Conservation (phyloP, 2,329 filamentous ascomycete species). For the Aspergillus bombycis region DNA sequence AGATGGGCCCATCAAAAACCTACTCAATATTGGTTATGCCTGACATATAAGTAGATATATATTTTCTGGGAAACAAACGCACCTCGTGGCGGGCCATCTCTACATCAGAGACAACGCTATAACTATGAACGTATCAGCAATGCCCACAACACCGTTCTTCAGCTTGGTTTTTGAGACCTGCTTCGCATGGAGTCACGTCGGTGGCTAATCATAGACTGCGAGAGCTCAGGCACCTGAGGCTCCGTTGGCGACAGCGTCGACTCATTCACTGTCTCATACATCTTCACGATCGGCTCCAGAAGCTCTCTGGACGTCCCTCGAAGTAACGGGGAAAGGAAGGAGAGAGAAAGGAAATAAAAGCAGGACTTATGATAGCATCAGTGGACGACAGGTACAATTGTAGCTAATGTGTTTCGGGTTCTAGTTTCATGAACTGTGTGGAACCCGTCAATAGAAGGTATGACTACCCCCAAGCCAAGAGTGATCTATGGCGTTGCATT, state of each 20-base stretch:
- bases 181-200: constrained; percentile 45
- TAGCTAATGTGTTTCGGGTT: not conserved
- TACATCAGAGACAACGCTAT: constrained; percentile 90
- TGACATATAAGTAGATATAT: constrained; percentile 1
- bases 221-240: constrained; percentile 24
- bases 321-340: not conserved
- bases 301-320: not conserved
- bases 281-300: not conserved
- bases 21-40: constrained; percentile 30
- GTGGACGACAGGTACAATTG: not conserved
- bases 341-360: not conserved
- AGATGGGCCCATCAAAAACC: constrained; percentile 89
- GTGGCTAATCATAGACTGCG: constrained; percentile 24
- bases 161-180: constrained; percentile 32
- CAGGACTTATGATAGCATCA: not conserved
- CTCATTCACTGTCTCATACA: constrained; percentile 31
- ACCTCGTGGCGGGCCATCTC: constrained; percentile 98
- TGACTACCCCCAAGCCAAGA: not conserved
- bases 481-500: not conserved
- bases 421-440: not conserved
- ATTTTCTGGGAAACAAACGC: constrained; percentile 23
- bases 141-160: not conserved
- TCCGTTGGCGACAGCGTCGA: constrained; percentile 30
- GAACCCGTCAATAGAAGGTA: not conserved
- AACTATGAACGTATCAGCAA: constrained; percentile 38